Evolutionary conservation across 2,329 filamentous ascomycete species (phyloP), one percentile per base, ranked within the genome.

Genomic region (Fusarium begoniae): DNA sequence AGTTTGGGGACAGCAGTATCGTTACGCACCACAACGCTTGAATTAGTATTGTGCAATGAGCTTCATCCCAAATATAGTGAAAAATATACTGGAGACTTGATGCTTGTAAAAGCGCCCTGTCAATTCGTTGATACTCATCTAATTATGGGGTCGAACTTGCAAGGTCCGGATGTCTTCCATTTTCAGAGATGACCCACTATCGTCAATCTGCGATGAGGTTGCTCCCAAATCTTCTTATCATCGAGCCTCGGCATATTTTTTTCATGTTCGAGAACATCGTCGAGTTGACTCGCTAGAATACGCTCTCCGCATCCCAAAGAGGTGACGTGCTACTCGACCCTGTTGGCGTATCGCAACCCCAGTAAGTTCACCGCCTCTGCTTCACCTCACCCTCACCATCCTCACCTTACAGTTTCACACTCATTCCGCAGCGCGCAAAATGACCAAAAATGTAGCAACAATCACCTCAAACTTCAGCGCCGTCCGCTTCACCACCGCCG

Each of bases 321-420:
- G 47, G 35, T 63, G 55, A 28, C 66, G 30, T 69, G 50, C 32
- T 38, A 14, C n/a, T 20, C 28, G 45, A 28, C 41, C 41, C 35
- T 26, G 35, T 9, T 64, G 59, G 59, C 48, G 47, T 61, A 51
- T 45, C 45, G 35, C 53, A 53, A 61, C 44, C 63, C 51, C 38
- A 30, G 62, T 8, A 40, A 38, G 24, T 47, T 66, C 51, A 67
- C 62, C 64, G 64, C 61, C 61, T 45, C 38, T 44, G 37, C 37
- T 26, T 66, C 60, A 65, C 20, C 43, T n/a, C 15, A 17, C 6
- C 55, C 24, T 58, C 41, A 58, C 41, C 24, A 54, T 28, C 28
- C 6, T 66, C 24, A 51, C 30, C 32, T 38, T 8, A 5, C 13
- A 22, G 28, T 61, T 56, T 56, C 48, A 35, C 9, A 1, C 35